Conservation (phyloP, 1,284 basidiomycete species). For the Melanopsichium pennsylvanicum region DNA sequence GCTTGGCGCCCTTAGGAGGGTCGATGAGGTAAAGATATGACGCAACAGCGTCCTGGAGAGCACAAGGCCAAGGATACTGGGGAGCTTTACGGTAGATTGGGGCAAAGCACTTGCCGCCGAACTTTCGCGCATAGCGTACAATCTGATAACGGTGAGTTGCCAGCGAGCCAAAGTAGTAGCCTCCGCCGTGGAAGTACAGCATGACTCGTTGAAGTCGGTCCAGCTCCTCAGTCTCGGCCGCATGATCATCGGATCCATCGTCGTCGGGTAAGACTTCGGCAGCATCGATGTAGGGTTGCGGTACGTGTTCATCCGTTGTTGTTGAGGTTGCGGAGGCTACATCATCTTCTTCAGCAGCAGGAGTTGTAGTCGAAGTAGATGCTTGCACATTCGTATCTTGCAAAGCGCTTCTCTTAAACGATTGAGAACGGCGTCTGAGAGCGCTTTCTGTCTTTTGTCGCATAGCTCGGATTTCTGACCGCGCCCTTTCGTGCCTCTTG, state of each 20-base stretch:
- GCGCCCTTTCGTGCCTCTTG: slow-evolving; percentile 32
- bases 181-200: slow-evolving; percentile 63
- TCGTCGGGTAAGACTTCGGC: slow-evolving; percentile 19
- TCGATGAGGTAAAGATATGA: slow-evolving; percentile 79
- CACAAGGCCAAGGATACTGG: slow-evolving; percentile 84
- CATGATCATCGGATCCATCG: slow-evolving; percentile 8
- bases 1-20: slow-evolving; percentile 74
- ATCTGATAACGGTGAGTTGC: slow-evolving; percentile 69
- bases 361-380: too few species aligned
- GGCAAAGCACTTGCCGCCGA: slow-evolving; percentile 67
- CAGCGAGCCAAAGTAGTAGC: slow-evolving; percentile 70
- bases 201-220: slow-evolving; percentile 59
- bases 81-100: slow-evolving; percentile 65
- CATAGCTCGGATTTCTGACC: slow-evolving; percentile 33
- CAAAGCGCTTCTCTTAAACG: slow-evolving; percentile 14
- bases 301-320: slow-evolving; percentile 5
- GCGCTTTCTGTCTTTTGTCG: slow-evolving; percentile 22
- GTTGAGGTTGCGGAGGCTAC: slow-evolving; percentile 3
- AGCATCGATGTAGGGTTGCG: slow-evolving; percentile 44
- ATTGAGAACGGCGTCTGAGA: slow-evolving; percentile 24
- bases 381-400: neutral
- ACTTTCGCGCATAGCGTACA: slow-evolving; percentile 67
- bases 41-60: slow-evolving; percentile 83
- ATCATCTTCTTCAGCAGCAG: neutral
- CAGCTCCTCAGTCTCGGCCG: slow-evolving; percentile 48